phyloP scores from a whole-genome alignment of 2,329 filamentous ascomycete species.

The Laburnicola sp. region DNA sequence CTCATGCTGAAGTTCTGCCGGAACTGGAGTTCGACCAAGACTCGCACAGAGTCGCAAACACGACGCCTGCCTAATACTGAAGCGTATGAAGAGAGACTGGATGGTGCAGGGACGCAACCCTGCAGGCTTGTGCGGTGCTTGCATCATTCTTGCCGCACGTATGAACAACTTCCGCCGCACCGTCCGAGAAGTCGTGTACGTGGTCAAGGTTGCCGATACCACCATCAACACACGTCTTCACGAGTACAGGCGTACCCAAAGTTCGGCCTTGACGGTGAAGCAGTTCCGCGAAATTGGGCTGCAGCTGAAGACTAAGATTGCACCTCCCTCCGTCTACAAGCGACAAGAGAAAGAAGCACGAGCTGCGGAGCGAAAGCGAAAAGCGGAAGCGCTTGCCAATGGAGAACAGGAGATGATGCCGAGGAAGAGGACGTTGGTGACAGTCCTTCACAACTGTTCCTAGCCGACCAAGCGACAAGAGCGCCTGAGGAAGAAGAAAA shows the following conservation, averaged over 20 bases:
- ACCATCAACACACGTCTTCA: slow-evolving; percentile 90
- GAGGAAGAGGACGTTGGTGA: no score
- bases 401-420: neutral
- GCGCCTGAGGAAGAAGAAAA: neutral
- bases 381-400: slow-evolving; percentile 7
- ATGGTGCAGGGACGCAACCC: slow-evolving; percentile 93
- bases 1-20: slow-evolving; percentile 88
- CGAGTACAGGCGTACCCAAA: slow-evolving; percentile 87
- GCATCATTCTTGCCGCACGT: slow-evolving; percentile 88
- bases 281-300: slow-evolving; percentile 77
- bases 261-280: slow-evolving; percentile 81
- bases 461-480: slow-evolving; percentile 4
- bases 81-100: slow-evolving; percentile 95
- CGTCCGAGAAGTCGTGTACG: slow-evolving; percentile 92
- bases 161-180: slow-evolving; percentile 98
- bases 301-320: slow-evolving; percentile 62
- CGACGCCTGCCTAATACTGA: slow-evolving; percentile 85
- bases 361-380: slow-evolving; percentile 33
- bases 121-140: slow-evolving; percentile 91
- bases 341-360: slow-evolving; percentile 56
- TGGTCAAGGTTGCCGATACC: slow-evolving; percentile 92
- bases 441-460: no score
- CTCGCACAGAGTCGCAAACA: slow-evolving; percentile 79
- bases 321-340: slow-evolving; percentile 77
- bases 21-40: slow-evolving; percentile 87